A percentile compares a stretch with the other conserved stretches of the same genome.
phyloP scores from a whole-genome alignment of 768 basidiomycete species.

The Hygrocybe coccinea region DNA sequence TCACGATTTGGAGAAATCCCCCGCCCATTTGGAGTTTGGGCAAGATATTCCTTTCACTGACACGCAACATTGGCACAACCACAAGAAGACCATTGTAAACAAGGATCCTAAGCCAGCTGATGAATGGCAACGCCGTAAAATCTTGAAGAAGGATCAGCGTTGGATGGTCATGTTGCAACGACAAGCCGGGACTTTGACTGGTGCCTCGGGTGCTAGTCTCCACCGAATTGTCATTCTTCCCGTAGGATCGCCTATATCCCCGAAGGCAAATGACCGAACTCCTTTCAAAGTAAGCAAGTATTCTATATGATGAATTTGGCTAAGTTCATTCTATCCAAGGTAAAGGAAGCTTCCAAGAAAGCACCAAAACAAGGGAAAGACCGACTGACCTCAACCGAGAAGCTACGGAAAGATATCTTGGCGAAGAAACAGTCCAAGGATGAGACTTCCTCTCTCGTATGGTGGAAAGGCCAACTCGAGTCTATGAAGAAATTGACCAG shows the following conservation, averaged over 20 bases:
- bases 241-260: conserved; percentile 24
- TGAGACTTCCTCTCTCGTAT: conserved; percentile 37
- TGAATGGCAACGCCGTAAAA: conserved; percentile 34
- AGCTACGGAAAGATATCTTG: conserved; percentile 38
- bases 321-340: background rate
- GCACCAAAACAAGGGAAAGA: conserved; percentile 17
- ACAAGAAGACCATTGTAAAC: conserved; percentile 43
- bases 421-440: conserved; percentile 42
- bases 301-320: background rate
- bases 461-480: conserved; percentile 51
- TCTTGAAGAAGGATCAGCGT: conserved; percentile 45
- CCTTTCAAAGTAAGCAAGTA: background rate
- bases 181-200: conserved; percentile 60
- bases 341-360: conserved; percentile 5
- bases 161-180: conserved; percentile 54
- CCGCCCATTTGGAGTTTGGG: conserved; percentile 36
- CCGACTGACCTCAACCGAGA: conserved; percentile 23
- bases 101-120: conserved; percentile 29
- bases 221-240: conserved; percentile 51
- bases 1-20: conserved; percentile 10
- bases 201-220: conserved; percentile 51
- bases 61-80: conserved; percentile 57
- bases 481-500: conserved; percentile 31
- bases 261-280: background rate
- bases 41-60: conserved; percentile 42